Conservation (phyloP, 768 basidiomycete species). For the Peribolospora kevripleyi region DNA sequence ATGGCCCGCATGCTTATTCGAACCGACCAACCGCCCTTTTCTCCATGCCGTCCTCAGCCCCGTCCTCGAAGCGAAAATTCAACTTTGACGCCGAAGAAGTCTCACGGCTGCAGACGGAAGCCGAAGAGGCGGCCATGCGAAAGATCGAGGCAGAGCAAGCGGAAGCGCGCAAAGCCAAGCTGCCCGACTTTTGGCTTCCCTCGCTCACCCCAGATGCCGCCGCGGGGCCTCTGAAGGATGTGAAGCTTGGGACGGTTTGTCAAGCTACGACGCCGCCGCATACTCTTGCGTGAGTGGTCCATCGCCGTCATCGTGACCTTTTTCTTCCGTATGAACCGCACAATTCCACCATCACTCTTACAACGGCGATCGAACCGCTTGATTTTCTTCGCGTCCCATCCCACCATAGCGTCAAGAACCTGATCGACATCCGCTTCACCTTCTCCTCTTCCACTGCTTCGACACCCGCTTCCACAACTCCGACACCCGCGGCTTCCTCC, state of each 20-base stretch:
- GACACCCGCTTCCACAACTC: background rate
- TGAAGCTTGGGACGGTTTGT: conserved; percentile 74
- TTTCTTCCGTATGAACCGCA: no score
- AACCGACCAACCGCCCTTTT: background rate
- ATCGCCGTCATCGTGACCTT: no score
- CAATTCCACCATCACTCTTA: no score
- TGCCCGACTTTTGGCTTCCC: conserved; percentile 94
- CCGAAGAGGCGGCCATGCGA: conserved; percentile 64
- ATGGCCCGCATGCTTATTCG: conserved; percentile 14
- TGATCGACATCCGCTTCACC: background rate
- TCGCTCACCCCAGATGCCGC: conserved; percentile 62
- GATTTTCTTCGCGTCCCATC: no score
- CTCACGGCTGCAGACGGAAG: conserved; percentile 46
- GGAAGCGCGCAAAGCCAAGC: conserved; percentile 57
- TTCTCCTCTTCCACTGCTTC: background rate
- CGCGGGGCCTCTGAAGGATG: conserved; percentile 42
- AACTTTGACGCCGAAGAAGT: conserved; percentile 50
- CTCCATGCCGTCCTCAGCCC: conserved; percentile 19
- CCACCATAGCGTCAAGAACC: background rate
- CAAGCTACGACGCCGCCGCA: conserved; percentile 57
- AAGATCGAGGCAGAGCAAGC: conserved; percentile 45
- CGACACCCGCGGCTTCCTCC: background rate
- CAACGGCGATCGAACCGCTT: no score
- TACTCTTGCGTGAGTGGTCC: conserved; percentile 37
- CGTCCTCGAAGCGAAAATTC: conserved; percentile 60